Base-by-base conservation (phyloP, 2,329 filamentous ascomycete species). In the Calonectria ilicicola region DNA sequence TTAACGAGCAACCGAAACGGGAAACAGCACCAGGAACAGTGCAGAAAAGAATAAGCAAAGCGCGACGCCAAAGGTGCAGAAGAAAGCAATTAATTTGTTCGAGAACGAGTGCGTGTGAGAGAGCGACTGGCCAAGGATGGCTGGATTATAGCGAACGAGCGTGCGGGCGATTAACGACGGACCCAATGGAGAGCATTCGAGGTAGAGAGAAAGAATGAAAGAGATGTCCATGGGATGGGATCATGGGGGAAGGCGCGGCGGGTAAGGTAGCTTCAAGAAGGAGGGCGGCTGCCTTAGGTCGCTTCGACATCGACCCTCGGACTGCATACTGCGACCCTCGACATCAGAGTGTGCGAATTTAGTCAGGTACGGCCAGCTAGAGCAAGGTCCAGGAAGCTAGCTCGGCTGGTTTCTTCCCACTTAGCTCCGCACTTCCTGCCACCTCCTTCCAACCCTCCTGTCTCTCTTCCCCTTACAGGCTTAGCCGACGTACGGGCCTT, bases 61-160 rank as follows among this genome's bases (percentile, higher is more conserved):
- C 46, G 62, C 38, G 26, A 44, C 26, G 67, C 27, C 56, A 14
- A 49, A 58, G 35, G 46, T 32, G 40, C 21, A 64, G 53, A 65
- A 72, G 63, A 47, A 72, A 72, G 60, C 47, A 66, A 51, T 51
- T 71, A 78, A 79, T 47, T 51, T 40, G 72, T 77, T 74, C 74
- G 78, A 72, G 71, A 75, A 76, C 70, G 73, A 74, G 67, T 66
- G 75, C 72, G 68, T 67, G 67, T 79, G 73, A 79, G 75, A 68
- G 78, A 80, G 73, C 72, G 78, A 78, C 77, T 80, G 78, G 78
- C 77, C 73, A 21, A 70, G 63, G 74, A 73, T 71, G 77, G 72
- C 77, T 73, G 69, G 78, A 79, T 79, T 77, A 79, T 72, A 78
- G 77, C 69, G 77, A 77, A 76, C 75, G 77, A 75, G 72, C 47